A percentile compares a stretch with the other conserved stretches of the same genome.
Conservation (phyloP, 495 filamentous ascomycete genomes). For the Penicillium arizonense region DNA sequence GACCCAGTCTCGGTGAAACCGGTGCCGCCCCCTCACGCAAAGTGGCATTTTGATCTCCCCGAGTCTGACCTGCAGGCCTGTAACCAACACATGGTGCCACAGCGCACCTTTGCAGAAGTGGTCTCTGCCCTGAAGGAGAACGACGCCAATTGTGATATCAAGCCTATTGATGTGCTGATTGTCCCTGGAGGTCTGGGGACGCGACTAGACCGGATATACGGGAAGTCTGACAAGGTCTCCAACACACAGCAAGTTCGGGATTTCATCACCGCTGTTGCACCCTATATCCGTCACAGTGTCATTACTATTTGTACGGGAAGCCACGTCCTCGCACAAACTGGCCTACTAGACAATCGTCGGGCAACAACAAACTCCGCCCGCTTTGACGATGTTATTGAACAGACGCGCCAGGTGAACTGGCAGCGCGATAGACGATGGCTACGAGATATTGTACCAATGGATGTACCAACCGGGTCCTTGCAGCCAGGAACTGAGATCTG, state of each 20-base stretch:
- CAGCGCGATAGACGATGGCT: slow-evolving; percentile 5
- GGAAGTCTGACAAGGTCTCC: not conserved
- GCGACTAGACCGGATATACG: slow-evolving; percentile 3
- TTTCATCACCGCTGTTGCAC: slow-evolving; percentile 1
- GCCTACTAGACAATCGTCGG: not conserved
- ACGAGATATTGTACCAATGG: not conserved
- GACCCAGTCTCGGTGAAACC: slow-evolving; percentile 9
- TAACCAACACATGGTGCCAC: slow-evolving; percentile 7
- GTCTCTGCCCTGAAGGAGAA: slow-evolving; percentile 1
- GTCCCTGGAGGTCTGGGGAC: slow-evolving; percentile 4
- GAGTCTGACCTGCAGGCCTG: not conserved
- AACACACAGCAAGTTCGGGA: slow-evolving; percentile 5
- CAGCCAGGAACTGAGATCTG: slow-evolving; percentile 2
- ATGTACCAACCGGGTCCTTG: not conserved
- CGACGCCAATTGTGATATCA: not conserved
- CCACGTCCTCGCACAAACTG: slow-evolving; percentile 6
- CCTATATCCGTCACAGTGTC: slow-evolving; percentile 5
- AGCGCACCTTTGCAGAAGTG: slow-evolving; percentile 5
- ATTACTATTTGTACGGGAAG: slow-evolving; percentile 5
- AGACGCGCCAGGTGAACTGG: not conserved
- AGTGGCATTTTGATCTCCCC: slow-evolving; percentile 2
- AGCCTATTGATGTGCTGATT: slow-evolving; percentile 7
- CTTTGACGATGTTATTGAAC: not conserved
- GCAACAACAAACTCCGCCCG: slow-evolving; percentile 6
- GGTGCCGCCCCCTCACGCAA: not conserved